Conservation (phyloP, 2,329 filamentous ascomycete species). For the Curvularia hawaiiensis region DNA sequence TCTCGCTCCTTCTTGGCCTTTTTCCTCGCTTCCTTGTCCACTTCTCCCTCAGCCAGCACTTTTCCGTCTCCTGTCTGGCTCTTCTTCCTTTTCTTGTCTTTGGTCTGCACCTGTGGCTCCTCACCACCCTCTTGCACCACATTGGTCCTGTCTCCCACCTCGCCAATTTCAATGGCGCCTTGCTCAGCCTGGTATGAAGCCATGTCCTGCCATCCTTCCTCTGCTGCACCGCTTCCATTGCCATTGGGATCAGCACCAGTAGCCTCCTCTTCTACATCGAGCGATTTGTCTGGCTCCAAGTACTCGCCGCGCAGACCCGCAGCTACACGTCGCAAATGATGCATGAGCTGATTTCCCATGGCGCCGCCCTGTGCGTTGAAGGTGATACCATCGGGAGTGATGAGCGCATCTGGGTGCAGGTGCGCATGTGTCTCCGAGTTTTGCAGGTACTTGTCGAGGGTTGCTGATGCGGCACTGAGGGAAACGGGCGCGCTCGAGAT, state of each 20-base stretch:
- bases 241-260: slow-evolving; percentile 12
- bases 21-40: slow-evolving; percentile 61
- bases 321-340: slow-evolving; percentile 59
- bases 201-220: slow-evolving; percentile 49
- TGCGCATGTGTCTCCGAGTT: slow-evolving; percentile 49
- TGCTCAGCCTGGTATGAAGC: slow-evolving; percentile 51
- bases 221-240: slow-evolving; percentile 14
- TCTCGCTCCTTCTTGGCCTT: slow-evolving; percentile 61
- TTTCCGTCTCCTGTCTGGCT: slow-evolving; percentile 20
- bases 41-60: slow-evolving; percentile 16
- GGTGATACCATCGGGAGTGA: slow-evolving; percentile 50
- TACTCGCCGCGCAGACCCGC: slow-evolving; percentile 59
- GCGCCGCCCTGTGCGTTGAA: slow-evolving; percentile 52
- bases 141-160: slow-evolving; percentile 46
- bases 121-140: slow-evolving; percentile 38
- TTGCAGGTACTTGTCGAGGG: slow-evolving; percentile 49
- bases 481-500: slow-evolving; percentile 40
- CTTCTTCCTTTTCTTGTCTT: slow-evolving; percentile 41
- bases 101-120: slow-evolving; percentile 35
- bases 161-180: slow-evolving; percentile 49
- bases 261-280: slow-evolving; percentile 45
- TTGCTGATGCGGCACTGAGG: slow-evolving; percentile 38
- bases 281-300: slow-evolving; percentile 51
- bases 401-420: slow-evolving; percentile 56
- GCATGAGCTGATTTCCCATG: slow-evolving; percentile 55